Base-by-base conservation (phyloP, 345 rosid species). In the Lagerstroemia speciosa region DNA sequence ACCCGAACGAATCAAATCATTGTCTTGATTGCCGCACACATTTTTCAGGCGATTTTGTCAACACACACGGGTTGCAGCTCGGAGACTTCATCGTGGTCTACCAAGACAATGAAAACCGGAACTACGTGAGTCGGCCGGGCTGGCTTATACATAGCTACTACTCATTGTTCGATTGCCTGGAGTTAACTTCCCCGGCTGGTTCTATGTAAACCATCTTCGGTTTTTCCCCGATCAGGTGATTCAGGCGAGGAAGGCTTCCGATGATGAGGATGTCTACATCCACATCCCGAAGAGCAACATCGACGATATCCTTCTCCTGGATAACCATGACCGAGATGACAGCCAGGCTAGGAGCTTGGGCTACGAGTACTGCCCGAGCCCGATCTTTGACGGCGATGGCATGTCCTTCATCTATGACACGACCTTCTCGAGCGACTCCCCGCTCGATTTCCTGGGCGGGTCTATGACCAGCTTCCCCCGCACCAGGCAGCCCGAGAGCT, bases 11-110 rank as follows among this genome's bases (percentile, higher is more conserved):
- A 20, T 14, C 22, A 61, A 8, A 1, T 62, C 9, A 60, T 48
- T n/a, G n/a, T n/a, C n/a, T n/a, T 0, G 30, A 62, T 24, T 20
- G 26, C 36, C 65, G 27, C 31, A 67, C 65, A 30, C 31, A 67
- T 55, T 67, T 68, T 63, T 9, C 76, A 95, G 99, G 99, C 16
- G 94, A 88, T 32, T 95, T 95, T 64, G 98, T 94, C 68, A 87
- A 73, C 68, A 76, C 86, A 2, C 98, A 94, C 55, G 92, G 97
- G 37, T 75, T 92, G 72, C 89, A 84, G 65, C 78, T 74, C 20
- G 99, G 99, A 67, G 99, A 94, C 83, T 89, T 69, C 65, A 88
- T 94, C 70, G 77, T 83, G 82, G 83, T 94, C 64, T 87, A 87
- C 76, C 91, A 89, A 78, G 90, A 91, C 67, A 65, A 64, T 69